Base-by-base conservation (phyloP, 2,329 filamentous ascomycete species). In the Hyphodiscus sp. region DNA sequence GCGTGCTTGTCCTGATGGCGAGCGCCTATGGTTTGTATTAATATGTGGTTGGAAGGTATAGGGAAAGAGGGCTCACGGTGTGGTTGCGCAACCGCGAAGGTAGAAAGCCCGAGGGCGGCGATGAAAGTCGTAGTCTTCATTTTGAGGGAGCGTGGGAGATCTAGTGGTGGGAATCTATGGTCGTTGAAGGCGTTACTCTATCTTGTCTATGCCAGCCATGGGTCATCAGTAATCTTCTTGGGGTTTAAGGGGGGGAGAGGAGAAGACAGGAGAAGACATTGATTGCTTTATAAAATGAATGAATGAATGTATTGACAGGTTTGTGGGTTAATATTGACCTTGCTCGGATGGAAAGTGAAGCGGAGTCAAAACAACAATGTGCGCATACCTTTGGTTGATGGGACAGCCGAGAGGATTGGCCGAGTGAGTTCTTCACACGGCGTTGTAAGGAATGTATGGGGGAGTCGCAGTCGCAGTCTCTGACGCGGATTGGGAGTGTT, bases 51-150 rank as follows among this genome's bases (percentile, higher is more conserved):
- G 20, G 19, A 23, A 13, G 30, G 6, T n/a, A n/a, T 4, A 1
- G 10, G 15, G 16, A 45, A 29, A 33, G 19, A 41, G 11, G 29
- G 20, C 33, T 49, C 33, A 51, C 49, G 20, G 18, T 45, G 41
- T 18, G 49, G 49, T 23, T 51, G 43, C 4, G 49, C 49, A 38
- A 23, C 42, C 2, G 29, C 70, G 51, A 74, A 65, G 54, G 67
- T 66, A 44, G 74, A 62, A 55, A 79, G 62, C 47, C 70, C 64
- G 49, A 71, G 53, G 38, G 72, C 61, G 48, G 69, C 66, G 55
- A 67, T 67, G 47, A 75, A 63, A 49, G 56, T 57, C 47, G 67
- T 60, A 56, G 67, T 62, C 69, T 74, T 77, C 77, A 81, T 81
- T 54, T 60, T 71, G 57, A 59, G 51, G 33, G 33, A 38, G 33